Base-by-base conservation (phyloP, 2,329 filamentous ascomycete genomes). In the Lecanicillium sp. region DNA sequence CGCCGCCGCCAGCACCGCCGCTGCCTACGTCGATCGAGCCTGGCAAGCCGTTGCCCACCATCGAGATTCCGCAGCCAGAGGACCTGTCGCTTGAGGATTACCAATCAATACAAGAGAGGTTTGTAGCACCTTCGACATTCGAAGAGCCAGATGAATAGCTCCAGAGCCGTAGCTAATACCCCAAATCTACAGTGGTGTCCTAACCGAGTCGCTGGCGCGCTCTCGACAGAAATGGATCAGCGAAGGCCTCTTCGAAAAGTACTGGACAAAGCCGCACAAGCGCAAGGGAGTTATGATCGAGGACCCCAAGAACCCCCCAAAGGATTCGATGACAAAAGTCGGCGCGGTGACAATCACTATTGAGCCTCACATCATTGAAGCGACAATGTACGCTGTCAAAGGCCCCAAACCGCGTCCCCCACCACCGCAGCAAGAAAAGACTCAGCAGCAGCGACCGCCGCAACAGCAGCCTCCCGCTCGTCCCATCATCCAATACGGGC, bases 301-400 rank as follows among this genome's bases (percentile, higher is more conserved):
- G 49, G 75, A 80, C 37, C 67, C 73, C 5, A 77, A 78, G 48
- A 84, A 85, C 50, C 80, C 80, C 2, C 63, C 79, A 45, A 79
- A 83, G 58, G 75, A 86, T 33, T 78, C 72, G 45, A 85, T 87
- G 78, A 67, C 72, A 46, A 84, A 80, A 57, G 72, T 86, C 16
- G 85, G 86, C 48, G 75, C 74, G 48, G 79, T 85, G 45, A 79
- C 79, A 25, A 78, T 94, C 45, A 82, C 78, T 16, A 78, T 89
- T 43, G 85, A 89, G 57, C 86, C 86, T 32, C 84, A 92, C 54
- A 75, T 84, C 31, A 77, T 92, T 49, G 83, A 88, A 48, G 84
- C 83, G 13, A 81, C 75, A 33, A 75, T 88, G 66, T 88, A 73
- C 53, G 73, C 75, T 15, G 78, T 87, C 42, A 83, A 84, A 52